phyloP scores from a whole-genome alignment of 306 rosid species.

The Cucumis sativus region Cucumber_9930_V3 NC_026661.2:16912001-16912500 shows the following conservation, averaged over 20 bases:
- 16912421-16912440: slow-evolving; percentile 42
- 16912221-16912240: slow-evolving; percentile 66
- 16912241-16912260: slow-evolving; percentile 36
- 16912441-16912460: slow-evolving; percentile 43
- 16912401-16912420: slow-evolving; percentile 59
- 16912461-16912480: slow-evolving; percentile 57
- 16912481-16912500: slow-evolving; percentile 63
- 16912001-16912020: slow-evolving; percentile 25
- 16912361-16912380: slow-evolving; percentile 64
- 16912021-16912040: slow-evolving; percentile 51
- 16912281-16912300: slow-evolving; percentile 73
- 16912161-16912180: slow-evolving; percentile 52
- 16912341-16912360: slow-evolving; percentile 29
- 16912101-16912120: slow-evolving; percentile 39
- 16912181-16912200: slow-evolving; percentile 59
- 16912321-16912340: slow-evolving; percentile 43
- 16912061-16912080: slow-evolving; percentile 66
- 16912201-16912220: slow-evolving; percentile 37
- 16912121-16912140: slow-evolving; percentile 53
- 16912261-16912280: slow-evolving; percentile 28
- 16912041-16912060: slow-evolving; percentile 47
- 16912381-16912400: slow-evolving; percentile 69
- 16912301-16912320: slow-evolving; percentile 70
- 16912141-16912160: slow-evolving; percentile 41
- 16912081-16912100: slow-evolving; percentile 50